Percentiles rank a stretch among this genome's conserved stretches.
Conservation (phyloP, 257 asterid species). For the Coffea eugenioides region DNA sequence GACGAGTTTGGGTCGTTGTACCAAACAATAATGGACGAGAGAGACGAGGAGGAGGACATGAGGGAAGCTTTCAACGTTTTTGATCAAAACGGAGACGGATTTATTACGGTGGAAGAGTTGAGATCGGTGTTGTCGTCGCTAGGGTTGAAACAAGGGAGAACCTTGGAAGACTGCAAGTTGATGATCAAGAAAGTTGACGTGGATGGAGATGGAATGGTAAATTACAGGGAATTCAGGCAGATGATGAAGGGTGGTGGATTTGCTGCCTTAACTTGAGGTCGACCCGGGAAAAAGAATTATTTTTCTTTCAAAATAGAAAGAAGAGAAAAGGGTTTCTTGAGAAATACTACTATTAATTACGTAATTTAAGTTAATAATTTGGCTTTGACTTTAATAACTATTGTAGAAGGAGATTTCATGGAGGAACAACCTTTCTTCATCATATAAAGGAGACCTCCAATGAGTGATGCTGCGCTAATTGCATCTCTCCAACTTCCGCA, state of each 20-base stretch:
- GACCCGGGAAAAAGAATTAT: background rate
- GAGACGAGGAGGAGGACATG: constrained; percentile 41
- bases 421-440: background rate
- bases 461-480: background rate
- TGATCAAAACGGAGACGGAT: constrained; percentile 42
- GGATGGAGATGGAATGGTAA: constrained; percentile 45
- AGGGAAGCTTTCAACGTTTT: constrained; percentile 42
- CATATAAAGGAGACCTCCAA: background rate
- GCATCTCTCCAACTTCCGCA: constrained; percentile 6
- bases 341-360: background rate
- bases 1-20: constrained; percentile 43
- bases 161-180: constrained; percentile 36
- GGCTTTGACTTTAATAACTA: background rate
- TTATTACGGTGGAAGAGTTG: constrained; percentile 41
- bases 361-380: background rate
- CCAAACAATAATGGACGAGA: constrained; percentile 31
- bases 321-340: background rate
- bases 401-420: background rate
- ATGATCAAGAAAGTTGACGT: constrained; percentile 43
- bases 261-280: constrained; percentile 27
- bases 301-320: no score
- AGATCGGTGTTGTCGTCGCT: constrained; percentile 37
- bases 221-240: constrained; percentile 38
- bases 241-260: constrained; percentile 54
- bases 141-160: constrained; percentile 37